Evolutionary conservation across 768 basidiomycete species (phyloP).

Genomic region (Suillus bovinus): DNA sequence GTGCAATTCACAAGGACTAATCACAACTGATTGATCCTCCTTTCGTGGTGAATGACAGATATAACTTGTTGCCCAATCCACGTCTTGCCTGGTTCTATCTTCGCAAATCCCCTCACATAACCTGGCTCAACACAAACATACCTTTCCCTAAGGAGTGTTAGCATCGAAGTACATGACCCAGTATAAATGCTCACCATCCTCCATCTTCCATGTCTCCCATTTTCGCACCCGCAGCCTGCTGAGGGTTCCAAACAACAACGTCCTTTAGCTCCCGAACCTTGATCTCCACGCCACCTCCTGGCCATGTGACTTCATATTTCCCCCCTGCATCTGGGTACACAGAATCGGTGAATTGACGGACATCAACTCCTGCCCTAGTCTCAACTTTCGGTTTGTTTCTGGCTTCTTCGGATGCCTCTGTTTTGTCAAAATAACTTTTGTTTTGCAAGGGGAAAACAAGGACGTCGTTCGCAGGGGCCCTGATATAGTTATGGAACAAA

Average conservation of each 20-base stretch:
- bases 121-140: conserved; percentile 95
- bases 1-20: background rate
- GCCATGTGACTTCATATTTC: conserved; percentile 61
- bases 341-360: conserved; percentile 66
- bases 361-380: conserved; percentile 62
- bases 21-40: conserved; percentile 25
- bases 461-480: conserved; percentile 59
- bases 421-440: conserved; percentile 79
- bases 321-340: conserved; percentile 69
- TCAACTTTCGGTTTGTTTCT: conserved; percentile 55
- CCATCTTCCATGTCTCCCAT: conserved; percentile 89
- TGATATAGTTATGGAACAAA: conserved; percentile 89
- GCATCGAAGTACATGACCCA: conserved; percentile 8
- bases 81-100: conserved; percentile 58
- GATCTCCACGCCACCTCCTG: conserved; percentile 54
- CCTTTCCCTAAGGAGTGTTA: conserved; percentile 53
- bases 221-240: conserved; percentile 60
- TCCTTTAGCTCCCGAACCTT: conserved; percentile 62
- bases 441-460: conserved; percentile 65
- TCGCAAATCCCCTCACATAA: conserved; percentile 70
- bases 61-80: conserved; percentile 82
- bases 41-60: conserved; percentile 40
- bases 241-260: conserved; percentile 96
- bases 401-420: conserved; percentile 53
- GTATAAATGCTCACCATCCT: conserved; percentile 65